phyloP scores from a whole-genome alignment of 2,329 filamentous ascomycete species.

The Fusarium nelsonii region DNA sequence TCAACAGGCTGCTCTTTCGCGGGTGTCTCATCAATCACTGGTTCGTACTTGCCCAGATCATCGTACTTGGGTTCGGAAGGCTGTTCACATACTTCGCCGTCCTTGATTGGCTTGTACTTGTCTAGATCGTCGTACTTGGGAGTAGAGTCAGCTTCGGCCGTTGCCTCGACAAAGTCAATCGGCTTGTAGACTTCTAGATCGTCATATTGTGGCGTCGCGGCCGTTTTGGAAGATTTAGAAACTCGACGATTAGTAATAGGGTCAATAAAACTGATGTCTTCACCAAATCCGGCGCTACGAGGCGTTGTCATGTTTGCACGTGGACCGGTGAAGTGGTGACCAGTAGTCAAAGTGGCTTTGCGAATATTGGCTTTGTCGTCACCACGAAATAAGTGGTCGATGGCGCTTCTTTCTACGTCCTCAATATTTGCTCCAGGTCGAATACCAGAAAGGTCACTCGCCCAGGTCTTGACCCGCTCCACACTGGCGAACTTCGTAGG shows the following conservation, averaged over 20 bases:
- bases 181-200: conserved; percentile 55
- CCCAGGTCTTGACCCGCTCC: conserved; percentile 53
- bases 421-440: conserved; percentile 59
- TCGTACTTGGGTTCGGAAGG: conserved; percentile 45
- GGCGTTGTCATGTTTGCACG: conserved; percentile 38
- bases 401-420: conserved; percentile 59
- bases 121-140: conserved; percentile 53
- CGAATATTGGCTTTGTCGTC: conserved; percentile 48
- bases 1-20: conserved; percentile 44
- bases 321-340: conserved; percentile 50
- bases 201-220: conserved; percentile 47
- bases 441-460: conserved; percentile 54
- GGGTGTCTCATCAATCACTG: conserved; percentile 49
- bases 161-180: conserved; percentile 42
- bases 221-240: conserved; percentile 39
- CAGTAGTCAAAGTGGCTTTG: conserved; percentile 51
- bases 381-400: conserved; percentile 59
- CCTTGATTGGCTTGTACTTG: conserved; percentile 53
- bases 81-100: conserved; percentile 40
- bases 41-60: conserved; percentile 55
- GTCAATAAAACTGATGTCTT: conserved; percentile 58
- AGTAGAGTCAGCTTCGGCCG: conserved; percentile 38
- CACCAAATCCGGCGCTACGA: conserved; percentile 31
- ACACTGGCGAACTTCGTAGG: conserved; percentile 53
- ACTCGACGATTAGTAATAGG: conserved; percentile 71